Conservation (phyloP, 306 rosid species). For the Cucurbita moschata region DNA sequence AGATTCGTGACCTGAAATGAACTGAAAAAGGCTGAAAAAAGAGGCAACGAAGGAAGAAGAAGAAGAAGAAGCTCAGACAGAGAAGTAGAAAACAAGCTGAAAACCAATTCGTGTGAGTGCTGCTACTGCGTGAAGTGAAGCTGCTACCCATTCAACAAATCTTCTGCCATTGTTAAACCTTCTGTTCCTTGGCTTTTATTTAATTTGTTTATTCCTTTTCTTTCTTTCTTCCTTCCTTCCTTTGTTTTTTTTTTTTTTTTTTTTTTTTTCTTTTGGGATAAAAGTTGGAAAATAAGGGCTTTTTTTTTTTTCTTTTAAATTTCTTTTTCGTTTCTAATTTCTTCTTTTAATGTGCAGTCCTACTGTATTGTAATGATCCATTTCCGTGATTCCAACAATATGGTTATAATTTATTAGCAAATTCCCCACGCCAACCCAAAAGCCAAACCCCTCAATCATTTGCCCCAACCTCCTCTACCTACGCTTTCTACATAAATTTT, state of each 20-base stretch:
- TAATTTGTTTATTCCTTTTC: not conserved
- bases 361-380: not conserved
- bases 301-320: not conserved
- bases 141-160: not conserved
- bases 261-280: not conserved
- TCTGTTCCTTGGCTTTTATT: not conserved
- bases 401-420: not conserved
- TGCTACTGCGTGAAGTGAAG: not conserved
- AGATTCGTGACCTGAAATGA: not conserved
- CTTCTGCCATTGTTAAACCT: constrained; percentile 1
- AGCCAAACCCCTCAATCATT: not conserved
- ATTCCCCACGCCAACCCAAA: not conserved
- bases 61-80: not conserved
- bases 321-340: not conserved
- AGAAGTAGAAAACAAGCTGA: not conserved
- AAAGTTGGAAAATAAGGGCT: not conserved
- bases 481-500: no score
- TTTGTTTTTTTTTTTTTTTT: no score
- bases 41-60: not conserved
- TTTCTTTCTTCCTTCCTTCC: no score
- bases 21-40: not conserved
- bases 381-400: not conserved
- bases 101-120: not conserved
- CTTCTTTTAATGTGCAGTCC: not conserved
- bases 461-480: not conserved